A percentile compares a stretch with the other conserved stretches of the same genome.
phyloP scores from a whole-genome alignment of 2,329 filamentous ascomycete species.

The Colletotrichum destructivum region DNA sequence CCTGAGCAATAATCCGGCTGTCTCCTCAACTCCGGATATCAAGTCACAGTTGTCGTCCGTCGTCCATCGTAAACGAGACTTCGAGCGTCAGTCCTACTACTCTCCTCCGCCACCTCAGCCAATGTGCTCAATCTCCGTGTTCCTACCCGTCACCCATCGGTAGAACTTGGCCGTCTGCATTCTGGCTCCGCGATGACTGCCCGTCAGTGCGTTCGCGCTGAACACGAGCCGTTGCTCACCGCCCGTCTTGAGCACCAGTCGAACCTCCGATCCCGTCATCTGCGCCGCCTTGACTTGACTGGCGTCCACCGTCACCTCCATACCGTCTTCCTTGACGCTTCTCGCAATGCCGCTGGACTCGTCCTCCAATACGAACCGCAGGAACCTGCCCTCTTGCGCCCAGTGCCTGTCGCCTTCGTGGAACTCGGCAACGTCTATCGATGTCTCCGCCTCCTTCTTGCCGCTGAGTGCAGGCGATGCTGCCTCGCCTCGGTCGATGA shows the following conservation, averaged over 20 bases:
- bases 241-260: constrained; percentile 26
- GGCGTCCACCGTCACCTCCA: constrained; percentile 31
- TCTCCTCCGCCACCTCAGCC: neutral
- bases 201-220: constrained; percentile 21
- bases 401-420: constrained; percentile 32
- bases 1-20: neutral
- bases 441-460: constrained; percentile 12
- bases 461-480: constrained; percentile 16
- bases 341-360: constrained; percentile 24
- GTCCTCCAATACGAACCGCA: constrained; percentile 28
- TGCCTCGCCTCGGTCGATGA: constrained; percentile 27
- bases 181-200: constrained; percentile 22
- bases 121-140: constrained; percentile 31
- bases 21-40: neutral
- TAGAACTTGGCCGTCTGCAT: constrained; percentile 39
- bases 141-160: constrained; percentile 33
- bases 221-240: constrained; percentile 32
- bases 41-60: no score
- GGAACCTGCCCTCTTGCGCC: constrained; percentile 17
- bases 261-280: constrained; percentile 24
- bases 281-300: constrained; percentile 26
- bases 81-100: neutral
- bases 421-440: constrained; percentile 33
- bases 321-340: constrained; percentile 17
- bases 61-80: neutral